Base-by-base conservation (phyloP, 176 grass and related monocot genomes). In the Rhynchospora breviuscula region DNA sequence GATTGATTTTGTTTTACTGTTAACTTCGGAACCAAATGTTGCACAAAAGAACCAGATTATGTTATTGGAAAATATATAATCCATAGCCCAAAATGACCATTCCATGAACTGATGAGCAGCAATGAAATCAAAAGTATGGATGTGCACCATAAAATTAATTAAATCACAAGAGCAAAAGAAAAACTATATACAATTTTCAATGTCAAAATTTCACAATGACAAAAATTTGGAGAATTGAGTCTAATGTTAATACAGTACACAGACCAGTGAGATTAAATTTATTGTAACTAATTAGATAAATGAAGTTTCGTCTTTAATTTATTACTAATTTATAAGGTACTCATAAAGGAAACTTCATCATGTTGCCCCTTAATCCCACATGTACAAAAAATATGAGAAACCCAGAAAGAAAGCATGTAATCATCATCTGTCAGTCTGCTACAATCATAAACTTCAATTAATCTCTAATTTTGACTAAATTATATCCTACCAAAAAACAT, bases 391-490 rank as follows among this genome's bases (percentile, higher is more conserved):
- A 52, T 14, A 75, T 59, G 29, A 53, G 1, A 75, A 57, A 71
- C 35, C 15, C 31, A 31, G 21, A 71, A 10, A 45, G 4, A 21
- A 73, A 73, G 73, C 73, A 78, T 10, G 14, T 2, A 78, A 56
- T 78, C 23, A 56, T 78, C 23, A 78, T 57, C 14, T 78, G 14
- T 78, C 51, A 57, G 51, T 56, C 73, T 56, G 7, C 51, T 31
- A 51, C 73, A 78, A 57, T 78, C 52, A 57, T 78, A 22, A 57
- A 57, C 25, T 10, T 57, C 73, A 49, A 33, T 78, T 35, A 78
- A 4, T 18, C 22, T 78, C 22, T 78, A 57, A 11, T 52, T 78
- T 56, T 15, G 4, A 25, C 25, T 56, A 14, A 54, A 56, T 77
- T 54, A 54, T 77, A 77, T 17, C 47, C 21, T 54, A 22, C 23